These are phyloP conservation scores for Kregervanrija delftensis DNA, from an alignment of 805 yeast species.

Conservation along the genomic window DNA sequence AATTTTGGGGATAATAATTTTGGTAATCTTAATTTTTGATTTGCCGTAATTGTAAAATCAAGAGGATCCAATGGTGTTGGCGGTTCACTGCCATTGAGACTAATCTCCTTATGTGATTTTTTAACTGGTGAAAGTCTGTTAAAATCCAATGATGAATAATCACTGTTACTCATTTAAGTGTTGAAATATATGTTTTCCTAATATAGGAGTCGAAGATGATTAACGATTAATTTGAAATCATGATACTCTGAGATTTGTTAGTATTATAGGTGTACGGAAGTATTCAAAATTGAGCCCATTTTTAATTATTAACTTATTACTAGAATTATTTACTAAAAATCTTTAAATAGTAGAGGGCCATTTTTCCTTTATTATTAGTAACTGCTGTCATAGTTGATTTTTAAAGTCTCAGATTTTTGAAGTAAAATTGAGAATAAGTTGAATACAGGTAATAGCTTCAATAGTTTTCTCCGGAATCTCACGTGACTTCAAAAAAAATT, in stretches of 20 bases:
- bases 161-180: neutral
- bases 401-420: no score
- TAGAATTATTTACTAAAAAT: no score
- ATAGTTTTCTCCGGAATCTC: no score
- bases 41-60: neutral
- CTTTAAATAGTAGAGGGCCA: no score
- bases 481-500: neutral
- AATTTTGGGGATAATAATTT: slow-evolving; percentile 13
- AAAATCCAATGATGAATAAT: neutral
- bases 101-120: neutral
- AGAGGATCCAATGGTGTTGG: neutral
- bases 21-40: slow-evolving; percentile 11
- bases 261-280: no score
- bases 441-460: no score
- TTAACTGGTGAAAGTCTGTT: neutral
- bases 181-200: neutral
- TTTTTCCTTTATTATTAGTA: no score
- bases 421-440: no score
- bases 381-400: no score
- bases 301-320: no score
- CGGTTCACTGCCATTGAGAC: neutral
- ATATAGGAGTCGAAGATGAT: neutral
- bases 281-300: no score
- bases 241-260: neutral
- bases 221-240: neutral